phyloP scores from a whole-genome alignment of 164 flowering plant genomes.

The Akebia trifoliata region DNA sequence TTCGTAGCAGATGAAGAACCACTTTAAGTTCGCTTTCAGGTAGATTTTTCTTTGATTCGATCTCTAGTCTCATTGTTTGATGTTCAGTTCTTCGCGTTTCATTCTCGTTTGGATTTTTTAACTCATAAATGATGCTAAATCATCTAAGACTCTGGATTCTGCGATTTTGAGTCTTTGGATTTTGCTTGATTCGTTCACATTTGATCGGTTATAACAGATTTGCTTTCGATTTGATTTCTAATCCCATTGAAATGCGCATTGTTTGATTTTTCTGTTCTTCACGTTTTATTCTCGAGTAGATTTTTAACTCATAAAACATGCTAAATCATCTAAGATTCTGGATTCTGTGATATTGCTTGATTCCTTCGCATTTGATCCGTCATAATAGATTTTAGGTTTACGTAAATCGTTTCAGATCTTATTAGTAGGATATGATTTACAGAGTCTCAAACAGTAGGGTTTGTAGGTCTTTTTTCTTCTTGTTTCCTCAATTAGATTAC shows the following conservation, averaged over 20 bases:
- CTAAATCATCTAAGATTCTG: not conserved
- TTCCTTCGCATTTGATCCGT: not conserved
- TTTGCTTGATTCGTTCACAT: not conserved
- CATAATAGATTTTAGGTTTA: not conserved
- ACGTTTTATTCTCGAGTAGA: not conserved
- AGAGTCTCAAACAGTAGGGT: not conserved
- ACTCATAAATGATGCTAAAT: too few species aligned
- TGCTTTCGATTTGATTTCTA: too few species aligned
- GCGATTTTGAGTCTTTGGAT: not conserved
- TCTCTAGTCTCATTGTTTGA: too few species aligned
- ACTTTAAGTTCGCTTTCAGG: not conserved
- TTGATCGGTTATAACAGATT: not conserved
- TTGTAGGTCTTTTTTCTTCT: not conserved
- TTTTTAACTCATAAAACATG: not conserved
- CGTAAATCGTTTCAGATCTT: conserved; percentile 5
- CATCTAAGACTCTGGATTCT: too few species aligned
- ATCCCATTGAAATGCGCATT: not conserved
- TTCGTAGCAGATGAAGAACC: not conserved
- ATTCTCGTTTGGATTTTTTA: too few species aligned
- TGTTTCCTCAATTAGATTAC: not conserved
- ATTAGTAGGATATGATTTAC: not conserved
- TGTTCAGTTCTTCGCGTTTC: not conserved
- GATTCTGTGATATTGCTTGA: too few species aligned
- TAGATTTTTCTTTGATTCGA: not conserved
- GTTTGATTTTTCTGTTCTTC: not conserved